Percentiles rank a stretch among this genome's conserved stretches.
These are phyloP conservation scores for Lonicera japonica DNA, from an alignment of 129 eudicot species.

Conservation along the genomic window DNA sequence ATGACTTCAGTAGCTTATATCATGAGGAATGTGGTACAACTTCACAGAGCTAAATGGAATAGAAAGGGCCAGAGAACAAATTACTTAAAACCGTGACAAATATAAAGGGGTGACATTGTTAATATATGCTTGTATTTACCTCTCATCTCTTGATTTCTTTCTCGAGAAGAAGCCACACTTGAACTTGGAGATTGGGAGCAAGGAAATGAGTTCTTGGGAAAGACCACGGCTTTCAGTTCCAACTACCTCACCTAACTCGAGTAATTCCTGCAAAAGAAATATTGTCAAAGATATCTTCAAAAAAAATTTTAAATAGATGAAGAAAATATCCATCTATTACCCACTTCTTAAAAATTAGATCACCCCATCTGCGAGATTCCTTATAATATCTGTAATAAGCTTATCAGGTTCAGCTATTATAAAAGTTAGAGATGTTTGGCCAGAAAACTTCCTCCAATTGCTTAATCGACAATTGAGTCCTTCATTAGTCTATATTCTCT, in stretches of 20 bases:
- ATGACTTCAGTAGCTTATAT: neutral
- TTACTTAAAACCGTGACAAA: too few relatives aligned
- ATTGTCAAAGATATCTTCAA: conserved; percentile 10
- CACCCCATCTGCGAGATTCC: too few relatives aligned
- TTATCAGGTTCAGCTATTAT: too few relatives aligned
- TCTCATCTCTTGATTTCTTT: conserved; percentile 56
- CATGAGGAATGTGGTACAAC: neutral
- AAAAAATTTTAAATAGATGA: neutral
- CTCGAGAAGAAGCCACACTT: conserved; percentile 72
- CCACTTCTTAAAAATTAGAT: too few relatives aligned
- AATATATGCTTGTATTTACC: conserved; percentile 35
- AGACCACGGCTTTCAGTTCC: conserved; percentile 97
- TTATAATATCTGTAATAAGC: too few relatives aligned
- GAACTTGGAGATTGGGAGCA: conserved; percentile 73
- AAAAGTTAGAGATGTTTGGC: too few relatives aligned
- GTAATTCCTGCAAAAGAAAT: conserved; percentile 57
- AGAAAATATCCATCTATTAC: too few relatives aligned
- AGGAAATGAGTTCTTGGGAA: conserved; percentile 59
- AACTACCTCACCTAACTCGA: conserved; percentile 90
- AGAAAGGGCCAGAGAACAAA: neutral
- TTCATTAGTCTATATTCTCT: too few relatives aligned
- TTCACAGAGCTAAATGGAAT: neutral
- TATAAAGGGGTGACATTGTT: neutral
- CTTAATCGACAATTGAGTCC: too few relatives aligned
- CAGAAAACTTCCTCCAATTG: too few relatives aligned